Evolutionary conservation across 805 yeast genomes (phyloP), one percentile per base, ranked within the genome.

Genomic region (Hanseniaspora taiwanica): DNA sequence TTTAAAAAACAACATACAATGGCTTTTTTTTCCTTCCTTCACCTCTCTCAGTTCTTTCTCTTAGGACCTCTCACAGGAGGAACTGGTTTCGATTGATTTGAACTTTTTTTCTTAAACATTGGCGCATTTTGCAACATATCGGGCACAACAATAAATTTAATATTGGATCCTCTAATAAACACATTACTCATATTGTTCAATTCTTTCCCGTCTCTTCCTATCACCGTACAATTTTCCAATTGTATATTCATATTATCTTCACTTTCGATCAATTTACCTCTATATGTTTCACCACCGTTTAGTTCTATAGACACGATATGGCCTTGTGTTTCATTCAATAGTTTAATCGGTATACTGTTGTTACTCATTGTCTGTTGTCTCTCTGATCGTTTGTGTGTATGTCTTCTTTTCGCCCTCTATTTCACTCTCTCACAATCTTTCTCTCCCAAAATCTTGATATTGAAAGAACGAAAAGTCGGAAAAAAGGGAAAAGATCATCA

Each of bases 161-260:
- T 75, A 61, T 82, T 87, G 1, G 95, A 84, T 1, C 98, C 98
- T 51, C 98, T 73, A 3, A 89, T 76, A 56, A 84, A 87, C 3
- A 86, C 93, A 50, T 81, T 84, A 46, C 81, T 85, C 68, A 84
- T 69, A 48, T 79, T 81, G 1, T 80, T 67, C 3, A 81, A 80
- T 36, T 69, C 66, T 14, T 33, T 18, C 3, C 96, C 95, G 40
- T 84, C 81, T 35, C 77, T 64, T 21, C 76, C 73, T 0, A 96
- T 87, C 37, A 81, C 76, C 1, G 81, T 74, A 32, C 81, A 93
- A 54, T 89, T 94, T 46, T 74, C 66, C 38, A 89, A 60, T 45
- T 87, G 93, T 20, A 89, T 75, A 56, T 89, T 89, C 97, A 89
- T 91, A 58, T 81, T 87, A 52, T 89, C 97, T 61, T 89, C 96